These are phyloP conservation scores for Xylaria venustula DNA, from an alignment of 495 filamentous ascomycete genomes.

Conservation along the genomic window DNA sequence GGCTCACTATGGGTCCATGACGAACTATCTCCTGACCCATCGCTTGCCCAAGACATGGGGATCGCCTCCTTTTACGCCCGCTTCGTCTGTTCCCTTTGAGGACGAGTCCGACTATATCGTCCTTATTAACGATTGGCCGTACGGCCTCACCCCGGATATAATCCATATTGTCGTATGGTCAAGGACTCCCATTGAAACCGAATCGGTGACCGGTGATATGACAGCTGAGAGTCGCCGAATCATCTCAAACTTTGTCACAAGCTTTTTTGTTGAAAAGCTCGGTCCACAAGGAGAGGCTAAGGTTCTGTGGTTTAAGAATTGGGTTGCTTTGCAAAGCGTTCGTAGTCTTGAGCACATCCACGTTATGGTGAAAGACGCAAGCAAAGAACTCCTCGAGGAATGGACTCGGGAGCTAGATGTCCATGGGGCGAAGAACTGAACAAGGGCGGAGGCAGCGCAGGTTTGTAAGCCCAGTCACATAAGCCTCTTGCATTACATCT, in stretches of 20 bases:
- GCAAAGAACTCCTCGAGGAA: slow-evolving; percentile 55
- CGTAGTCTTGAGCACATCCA: slow-evolving; percentile 68
- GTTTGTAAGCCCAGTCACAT: background rate
- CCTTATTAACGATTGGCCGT: slow-evolving; percentile 89
- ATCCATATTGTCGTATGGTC: slow-evolving; percentile 71
- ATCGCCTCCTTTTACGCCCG: slow-evolving; percentile 48
- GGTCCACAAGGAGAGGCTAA: slow-evolving; percentile 49
- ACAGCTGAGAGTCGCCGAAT: slow-evolving; percentile 61
- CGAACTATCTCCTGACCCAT: slow-evolving; percentile 69
- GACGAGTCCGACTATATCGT: slow-evolving; percentile 72
- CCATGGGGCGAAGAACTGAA: slow-evolving; percentile 24
- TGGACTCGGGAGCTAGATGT: slow-evolving; percentile 54
- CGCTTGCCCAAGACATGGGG: slow-evolving; percentile 68
- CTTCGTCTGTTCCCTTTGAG: slow-evolving; percentile 61
- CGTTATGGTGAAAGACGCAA: slow-evolving; percentile 62
- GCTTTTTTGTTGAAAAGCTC: slow-evolving; percentile 62
- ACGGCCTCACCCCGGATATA: slow-evolving; percentile 70
- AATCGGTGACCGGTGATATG: slow-evolving; percentile 66
- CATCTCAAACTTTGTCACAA: slow-evolving; percentile 66
- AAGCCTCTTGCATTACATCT: background rate
- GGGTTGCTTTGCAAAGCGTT: slow-evolving; percentile 85
- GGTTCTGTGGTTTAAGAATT: slow-evolving; percentile 94
- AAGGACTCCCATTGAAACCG: slow-evolving; percentile 54
- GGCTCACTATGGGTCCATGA: slow-evolving; percentile 70
- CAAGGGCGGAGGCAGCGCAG: background rate